phyloP scores from a whole-genome alignment of 495 filamentous ascomycete species.

The Penicillium lagena region DNA sequence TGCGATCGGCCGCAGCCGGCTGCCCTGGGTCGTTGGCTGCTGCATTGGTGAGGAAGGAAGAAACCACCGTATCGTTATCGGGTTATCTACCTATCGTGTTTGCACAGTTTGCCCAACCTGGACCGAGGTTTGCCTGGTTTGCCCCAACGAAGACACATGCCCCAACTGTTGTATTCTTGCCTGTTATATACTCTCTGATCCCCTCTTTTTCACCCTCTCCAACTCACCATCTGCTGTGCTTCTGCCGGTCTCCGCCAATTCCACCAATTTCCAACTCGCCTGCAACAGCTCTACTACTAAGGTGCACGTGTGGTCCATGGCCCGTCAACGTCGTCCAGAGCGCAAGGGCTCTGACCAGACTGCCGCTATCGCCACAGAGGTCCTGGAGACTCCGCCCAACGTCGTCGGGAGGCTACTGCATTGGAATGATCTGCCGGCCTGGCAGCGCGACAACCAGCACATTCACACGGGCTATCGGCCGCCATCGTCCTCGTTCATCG shows the following conservation, averaged over 20 bases:
- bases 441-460: slow-evolving; percentile 75
- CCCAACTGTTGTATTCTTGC: slow-evolving; percentile 16
- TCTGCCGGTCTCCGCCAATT: background rate
- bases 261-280: slow-evolving; percentile 6
- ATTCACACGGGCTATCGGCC: slow-evolving; percentile 69
- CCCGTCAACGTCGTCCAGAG: slow-evolving; percentile 30
- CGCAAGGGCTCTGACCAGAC: slow-evolving; percentile 4
- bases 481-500: slow-evolving; percentile 55
- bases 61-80: background rate
- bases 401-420: slow-evolving; percentile 38
- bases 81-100: slow-evolving; percentile 1
- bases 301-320: slow-evolving; percentile 26
- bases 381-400: slow-evolving; percentile 22
- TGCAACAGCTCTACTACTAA: slow-evolving; percentile 5
- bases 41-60: slow-evolving; percentile 12
- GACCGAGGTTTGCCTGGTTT: slow-evolving; percentile 14
- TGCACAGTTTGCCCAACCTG: slow-evolving; percentile 16
- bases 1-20: slow-evolving; percentile 63
- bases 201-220: no score
- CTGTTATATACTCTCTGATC: background rate
- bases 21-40: slow-evolving; percentile 30
- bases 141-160: slow-evolving; percentile 12
- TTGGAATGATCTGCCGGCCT: slow-evolving; percentile 59
- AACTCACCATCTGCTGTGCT: no score
- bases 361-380: slow-evolving; percentile 3